Evolutionary conservation across 1,284 basidiomycete genomes (phyloP).

Genomic region (Exobasidium cylindrosporum): DNA sequence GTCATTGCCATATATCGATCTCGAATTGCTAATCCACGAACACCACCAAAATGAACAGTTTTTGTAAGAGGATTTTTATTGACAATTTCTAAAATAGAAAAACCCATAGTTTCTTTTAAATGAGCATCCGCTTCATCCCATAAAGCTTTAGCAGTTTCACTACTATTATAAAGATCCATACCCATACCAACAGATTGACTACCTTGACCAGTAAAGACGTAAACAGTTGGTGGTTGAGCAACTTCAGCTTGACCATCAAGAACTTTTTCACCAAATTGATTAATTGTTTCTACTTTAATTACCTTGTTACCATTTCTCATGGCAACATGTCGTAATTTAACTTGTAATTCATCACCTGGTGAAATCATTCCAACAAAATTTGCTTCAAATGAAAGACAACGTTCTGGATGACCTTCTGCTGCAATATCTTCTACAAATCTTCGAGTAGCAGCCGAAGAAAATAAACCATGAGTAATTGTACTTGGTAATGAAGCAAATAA

Average conservation of each 20-base stretch:
- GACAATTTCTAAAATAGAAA: conserved; percentile 90
- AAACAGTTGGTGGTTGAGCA: conserved; percentile 75
- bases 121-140: conserved; percentile 96
- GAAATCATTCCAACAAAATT: conserved; percentile 92
- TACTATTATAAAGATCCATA: conserved; percentile 93
- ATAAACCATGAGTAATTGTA: conserved; percentile 97
- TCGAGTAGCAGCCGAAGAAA: conserved; percentile 90
- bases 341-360: conserved; percentile 82
- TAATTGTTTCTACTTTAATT: conserved; percentile 83
- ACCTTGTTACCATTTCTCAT: conserved; percentile 63
- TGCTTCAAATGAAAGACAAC: conserved; percentile 57
- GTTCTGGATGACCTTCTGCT: conserved; percentile 84
- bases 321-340: conserved; percentile 65
- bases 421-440: conserved; percentile 90
- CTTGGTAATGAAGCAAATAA: conserved; percentile 88
- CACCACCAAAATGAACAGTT: conserved; percentile 97
- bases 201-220: conserved; percentile 97
- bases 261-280: conserved; percentile 82
- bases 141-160: conserved; percentile 86
- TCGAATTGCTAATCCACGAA: conserved; percentile 95
- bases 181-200: conserved; percentile 99
- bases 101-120: conserved; percentile 84
- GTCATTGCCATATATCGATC: conserved; percentile 99
- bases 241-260: conserved; percentile 89
- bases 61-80: conserved; percentile 57